phyloP scores from a whole-genome alignment of 2,329 filamentous ascomycete genomes.

The Tothia fuscella region DNA sequence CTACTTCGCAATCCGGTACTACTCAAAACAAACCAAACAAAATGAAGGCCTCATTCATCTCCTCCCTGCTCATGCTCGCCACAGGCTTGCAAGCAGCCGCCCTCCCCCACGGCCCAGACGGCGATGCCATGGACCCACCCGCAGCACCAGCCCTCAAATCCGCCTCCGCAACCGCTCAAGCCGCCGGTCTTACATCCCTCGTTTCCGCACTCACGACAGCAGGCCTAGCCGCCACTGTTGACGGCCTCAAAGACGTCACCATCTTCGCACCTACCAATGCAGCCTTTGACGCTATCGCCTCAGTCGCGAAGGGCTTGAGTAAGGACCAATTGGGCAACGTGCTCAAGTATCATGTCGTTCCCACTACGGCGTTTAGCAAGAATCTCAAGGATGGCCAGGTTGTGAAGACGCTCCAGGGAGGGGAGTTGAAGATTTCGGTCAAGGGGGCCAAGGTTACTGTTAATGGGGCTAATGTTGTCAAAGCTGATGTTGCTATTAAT shows the following conservation, averaged over 20 bases:
- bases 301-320: not conserved
- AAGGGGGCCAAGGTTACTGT: not conserved
- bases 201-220: not conserved
- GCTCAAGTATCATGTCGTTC: slow-evolving; percentile 7
- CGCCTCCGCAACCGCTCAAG: slow-evolving; percentile 11
- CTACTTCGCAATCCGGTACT: not conserved
- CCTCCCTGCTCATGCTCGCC: not conserved
- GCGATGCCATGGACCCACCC: not conserved
- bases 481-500: not conserved
- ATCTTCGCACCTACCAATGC: slow-evolving; percentile 11
- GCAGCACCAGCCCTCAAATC: not conserved
- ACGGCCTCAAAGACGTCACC: slow-evolving; percentile 10
- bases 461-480: slow-evolving; percentile 4
- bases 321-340: not conserved
- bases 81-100: not conserved
- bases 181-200: slow-evolving; percentile 8
- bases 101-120: slow-evolving; percentile 5
- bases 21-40: not conserved
- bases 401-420: slow-evolving; percentile 26
- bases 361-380: not conserved
- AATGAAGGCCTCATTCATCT: slow-evolving; percentile 7
- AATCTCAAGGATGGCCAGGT: slow-evolving; percentile 29
- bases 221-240: slow-evolving; percentile 4
- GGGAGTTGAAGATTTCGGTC: slow-evolving; percentile 29
- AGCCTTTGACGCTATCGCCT: slow-evolving; percentile 7